Evolutionary conservation across 306 rosid species (phyloP).

Genomic region (Lithocarpus polystachyus): DNA sequence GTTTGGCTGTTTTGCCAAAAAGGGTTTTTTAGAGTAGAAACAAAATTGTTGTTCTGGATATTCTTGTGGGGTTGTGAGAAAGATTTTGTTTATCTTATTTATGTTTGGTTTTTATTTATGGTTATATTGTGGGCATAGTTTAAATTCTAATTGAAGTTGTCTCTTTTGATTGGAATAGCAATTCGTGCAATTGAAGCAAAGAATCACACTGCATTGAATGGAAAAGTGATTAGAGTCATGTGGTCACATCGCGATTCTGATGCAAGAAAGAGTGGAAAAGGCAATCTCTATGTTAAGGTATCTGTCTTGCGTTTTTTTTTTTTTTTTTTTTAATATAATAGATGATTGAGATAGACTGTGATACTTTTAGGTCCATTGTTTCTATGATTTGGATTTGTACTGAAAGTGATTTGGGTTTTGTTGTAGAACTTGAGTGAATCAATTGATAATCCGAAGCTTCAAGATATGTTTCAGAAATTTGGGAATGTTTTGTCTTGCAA

Average conservation of each 20-base stretch:
- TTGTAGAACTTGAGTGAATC: conserved; percentile 66
- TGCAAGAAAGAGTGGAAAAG: conserved; percentile 60
- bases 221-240: conserved; percentile 73
- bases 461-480: conserved; percentile 57
- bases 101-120: neutral
- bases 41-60: neutral
- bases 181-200: conserved; percentile 54
- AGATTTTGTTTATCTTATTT: neutral
- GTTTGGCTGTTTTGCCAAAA: neutral
- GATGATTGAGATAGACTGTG: neutral
- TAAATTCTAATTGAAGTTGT: neutral
- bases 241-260: conserved; percentile 82
- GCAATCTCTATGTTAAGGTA: conserved; percentile 92
- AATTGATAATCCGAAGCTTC: conserved; percentile 47
- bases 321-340: neutral
- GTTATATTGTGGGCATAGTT: neutral
- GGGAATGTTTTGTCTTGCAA: conserved; percentile 78
- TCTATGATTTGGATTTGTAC: conserved; percentile 10
- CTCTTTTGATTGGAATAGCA: conserved; percentile 38
- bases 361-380: conserved; percentile 7
- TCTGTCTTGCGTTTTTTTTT: neutral
- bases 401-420: conserved; percentile 6
- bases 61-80: neutral
- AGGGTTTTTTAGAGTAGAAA: neutral
- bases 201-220: conserved; percentile 59